Evolutionary conservation across 257 asterid genomes (phyloP), one percentile per base, ranked within the genome.

Genomic region (Mentha longifolia): DNA sequence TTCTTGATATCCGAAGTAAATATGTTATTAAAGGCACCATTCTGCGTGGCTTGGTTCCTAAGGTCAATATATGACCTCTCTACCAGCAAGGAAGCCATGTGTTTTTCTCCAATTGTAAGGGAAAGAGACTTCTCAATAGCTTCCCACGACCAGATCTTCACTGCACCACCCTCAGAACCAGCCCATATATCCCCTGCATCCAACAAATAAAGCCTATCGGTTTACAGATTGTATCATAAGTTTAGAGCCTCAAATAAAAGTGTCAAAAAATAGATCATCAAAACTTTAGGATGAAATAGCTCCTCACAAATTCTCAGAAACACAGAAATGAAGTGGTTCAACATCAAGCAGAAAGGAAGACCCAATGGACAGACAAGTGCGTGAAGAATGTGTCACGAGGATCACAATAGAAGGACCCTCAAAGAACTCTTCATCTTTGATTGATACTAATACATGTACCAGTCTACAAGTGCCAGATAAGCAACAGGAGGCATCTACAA

Each of bases 131-230:
- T 95, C 79, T 89, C 98, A 65, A 92, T 83, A 79, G 95, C 91
- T 86, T 95, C 99, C 96, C 98, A 95, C 16, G 97, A 89, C 98
- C 99, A 95, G 72, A 88, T 80, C 86, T 84, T 95, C 60, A 95
- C 64, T 51, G 87, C 81, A 76, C 98, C 99, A 67, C 91, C 88
- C 83, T 95, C 99, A 63, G 98, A 95, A 55, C 96, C 98, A 13
- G 97, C 78, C 99, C 99, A 95, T 13, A 95, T 73, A 79, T 95
- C 98, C 80, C 99, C 99, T 95, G 81, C 51, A 83, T 47, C 71
- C 72, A 72, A 85, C 50, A 37, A 71, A 76, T 69, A 63, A 78
- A 71, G 39, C 68, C 55, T 25, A 75, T 28, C 28, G 30, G 55
- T 61, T 37, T 57, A 51, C 68, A 31, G 41, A 68, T 39, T 61